Base-by-base conservation (phyloP, 2,329 filamentous ascomycete species). In the Pseudogymnoascus sp. region DNA sequence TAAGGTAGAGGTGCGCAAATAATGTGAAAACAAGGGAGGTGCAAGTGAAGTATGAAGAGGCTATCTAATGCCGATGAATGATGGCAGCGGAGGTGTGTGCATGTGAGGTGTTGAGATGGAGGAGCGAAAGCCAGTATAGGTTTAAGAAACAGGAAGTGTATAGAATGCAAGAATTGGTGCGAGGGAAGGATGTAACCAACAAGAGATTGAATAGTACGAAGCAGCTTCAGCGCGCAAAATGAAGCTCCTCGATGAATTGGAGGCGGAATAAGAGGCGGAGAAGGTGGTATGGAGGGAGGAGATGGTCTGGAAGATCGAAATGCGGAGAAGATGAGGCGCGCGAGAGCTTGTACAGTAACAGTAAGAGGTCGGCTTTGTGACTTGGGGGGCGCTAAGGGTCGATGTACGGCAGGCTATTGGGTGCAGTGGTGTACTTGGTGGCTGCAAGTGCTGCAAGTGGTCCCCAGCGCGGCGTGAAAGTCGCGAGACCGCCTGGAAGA, bases 111-210 rank as follows among this genome's bases (percentile, higher is more conserved):
- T 55, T 55, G 49, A 55, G 49, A 55, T 55, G 49, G 28, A 52
- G 45, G 45, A 55, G 49, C 49, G 49, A 55, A 55, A 55, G 49
- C 49, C 49, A 55, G 49, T 55, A 55, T 33, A 30, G n/a, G 28
- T 55, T 14, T 55, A 55, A 55, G 49, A 55, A 55, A 55, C 49
- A 55, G 49, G 28, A 11, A 52, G 45, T 39, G 49, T 55, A 55
- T 55, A 19, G 49, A 41, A 41, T 60, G 58, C 58, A 38, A 60
- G 58, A 60, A 60, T 38, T 60, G 58, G 58, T 41, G 49, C 23
- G 58, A 60, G 58, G 58, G 58, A 60, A 60, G 58, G 58, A 59
- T 60, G 58, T 55, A 60, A 60, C 58, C 58, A 60, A 60, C 58
- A 60, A 60, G 25, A 36, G 36, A 41, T 60, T 38, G 33, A 41